Percentiles rank a stretch among this genome's conserved stretches.
Evolutionary conservation across 2,329 filamentous ascomycete species (phyloP).

Genomic region (Alternaria panax): DNA sequence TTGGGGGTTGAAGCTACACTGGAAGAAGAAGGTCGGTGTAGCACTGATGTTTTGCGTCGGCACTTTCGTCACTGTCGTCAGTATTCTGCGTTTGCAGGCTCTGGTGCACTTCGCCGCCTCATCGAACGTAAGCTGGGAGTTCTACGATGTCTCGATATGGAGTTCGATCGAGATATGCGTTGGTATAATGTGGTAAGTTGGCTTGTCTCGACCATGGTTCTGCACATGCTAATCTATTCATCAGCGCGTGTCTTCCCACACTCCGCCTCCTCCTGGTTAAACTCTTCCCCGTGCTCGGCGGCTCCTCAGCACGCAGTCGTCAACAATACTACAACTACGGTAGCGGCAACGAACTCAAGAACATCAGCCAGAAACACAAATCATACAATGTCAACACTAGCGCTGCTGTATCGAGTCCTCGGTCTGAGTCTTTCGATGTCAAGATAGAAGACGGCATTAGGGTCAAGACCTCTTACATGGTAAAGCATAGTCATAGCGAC

Average conservation of each 20-base stretch:
- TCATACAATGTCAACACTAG: conserved; percentile 13
- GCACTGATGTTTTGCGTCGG: conserved; percentile 51
- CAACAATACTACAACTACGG: conserved; percentile 38
- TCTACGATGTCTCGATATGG: conserved; percentile 53
- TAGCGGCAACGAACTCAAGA: conserved; percentile 30
- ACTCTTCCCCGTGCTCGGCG: conserved; percentile 47
- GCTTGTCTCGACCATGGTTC: not conserved
- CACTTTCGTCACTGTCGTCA: conserved; percentile 54
- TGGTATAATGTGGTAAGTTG: conserved; percentile 50
- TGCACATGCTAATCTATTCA: not conserved
- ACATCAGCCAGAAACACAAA: conserved; percentile 19
- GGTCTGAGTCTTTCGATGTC: not conserved
- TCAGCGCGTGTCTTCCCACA: conserved; percentile 52
- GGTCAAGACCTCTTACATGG: conserved; percentile 28
- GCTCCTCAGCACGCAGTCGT: conserved; percentile 39
- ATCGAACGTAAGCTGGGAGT: conserved; percentile 51
- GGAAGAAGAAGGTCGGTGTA: conserved; percentile 51
- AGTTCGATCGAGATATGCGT: conserved; percentile 54
- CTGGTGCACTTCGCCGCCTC: conserved; percentile 54
- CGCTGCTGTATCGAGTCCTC: conserved; percentile 10
- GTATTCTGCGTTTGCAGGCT: conserved; percentile 53
- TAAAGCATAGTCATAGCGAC: conserved; percentile 24
- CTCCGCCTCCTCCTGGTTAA: conserved; percentile 49
- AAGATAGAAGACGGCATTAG: conserved; percentile 24
- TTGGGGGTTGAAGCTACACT: conserved; percentile 40